Base-by-base conservation (phyloP, 106 monocot genomes). In the Amphibolis antarctica region DNA sequence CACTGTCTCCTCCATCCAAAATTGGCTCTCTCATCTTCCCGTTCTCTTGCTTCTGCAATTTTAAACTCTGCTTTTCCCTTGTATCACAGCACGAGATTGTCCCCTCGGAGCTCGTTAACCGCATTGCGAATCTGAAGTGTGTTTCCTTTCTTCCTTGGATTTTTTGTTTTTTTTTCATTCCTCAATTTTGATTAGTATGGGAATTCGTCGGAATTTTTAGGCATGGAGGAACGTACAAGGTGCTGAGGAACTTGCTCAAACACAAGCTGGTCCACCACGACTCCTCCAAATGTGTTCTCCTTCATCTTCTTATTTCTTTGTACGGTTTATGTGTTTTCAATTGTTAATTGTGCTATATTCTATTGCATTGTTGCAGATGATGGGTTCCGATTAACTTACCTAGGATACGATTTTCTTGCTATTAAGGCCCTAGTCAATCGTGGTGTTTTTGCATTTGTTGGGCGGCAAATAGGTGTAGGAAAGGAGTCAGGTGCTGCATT, bases 391-490 rank as follows among this genome's bases (percentile, higher is more conserved):
- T 78, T 99, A 42, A 99, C 98, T 19, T 99, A 99, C 74, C 74
- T 99, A 58, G 98, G 98, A n/a, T 99, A 99, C 48, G 98, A 99
- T 67, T 99, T 88, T 64, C 91, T 99, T 31, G 98, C 98, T n/a
- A 99, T 99, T 54, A 99, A 99, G 60, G 68, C 91, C 5, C 75
- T 99, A 12, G 88, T 91, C 29, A 99, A 99, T 26, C 98, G 98
- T 14, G 91, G 98, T 28, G 85, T 99, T 0, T 85, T 99, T 66
- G 55, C 70, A 1, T 63, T 83, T 0, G 98, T 99, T 42, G 98
- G 98, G 10, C 84, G 98, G 13, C 98, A 99, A 52, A 99, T 99
- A 49, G 98, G 98, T 50, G 98, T 99, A 12, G 98, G 98, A 64
- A 99, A 99, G 71, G 98, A 99, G 59, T 99, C 98, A 48, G 98